Evolutionary conservation across 2,329 filamentous ascomycete species (phyloP), one percentile per base, ranked within the genome.

Genomic region (Geosmithia flava): DNA sequence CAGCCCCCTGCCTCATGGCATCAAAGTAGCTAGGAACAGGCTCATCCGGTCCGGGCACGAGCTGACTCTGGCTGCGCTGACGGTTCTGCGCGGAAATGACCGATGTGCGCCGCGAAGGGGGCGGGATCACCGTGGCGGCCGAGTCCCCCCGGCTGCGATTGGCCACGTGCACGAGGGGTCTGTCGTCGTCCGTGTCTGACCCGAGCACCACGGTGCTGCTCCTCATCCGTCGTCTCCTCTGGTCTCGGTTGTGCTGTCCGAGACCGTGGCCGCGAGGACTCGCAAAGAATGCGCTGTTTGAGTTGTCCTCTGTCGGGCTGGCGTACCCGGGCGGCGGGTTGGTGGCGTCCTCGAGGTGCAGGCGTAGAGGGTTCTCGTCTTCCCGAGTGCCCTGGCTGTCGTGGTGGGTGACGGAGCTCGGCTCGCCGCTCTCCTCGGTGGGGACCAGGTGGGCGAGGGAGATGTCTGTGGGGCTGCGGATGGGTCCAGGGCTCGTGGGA

Each of bases 401-500:
- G 33, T 3, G 33, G 7, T 58, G 54, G 48, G 51, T 46, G 53
- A 50, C 48, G 56, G 49, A 51, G 60, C 67, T 53, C 55, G 59
- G 65, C 49, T 89, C 87, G 58, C 88, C 87, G n/a, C 73, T 78
- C 49, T 81, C 76, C 55, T 90, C 83, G 52, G 68, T 72, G 3
- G 76, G 85, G 43, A 87, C 82, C 47, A 96, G 75, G 58, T 91
- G 88, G 27, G 90, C 87, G 45, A 98, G 77, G 8, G 90, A 96
- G 54, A 98, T 98, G 63, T 97, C 93, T 11, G 93, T 97, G 8
- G 93, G 90, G 59, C 87, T 94, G 56, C 91, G 79, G 52, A 89
- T 76, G 2, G 93, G 93, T 3, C 93, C 93, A 1, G 91, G 90
- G 59, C 87, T 95, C 19, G 85, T 85, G 8, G 89, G 85, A 52